Evolutionary conservation across 768 basidiomycete genomes (phyloP), one percentile per base, ranked within the genome.

Genomic region (Boletus tomentosulus): DNA sequence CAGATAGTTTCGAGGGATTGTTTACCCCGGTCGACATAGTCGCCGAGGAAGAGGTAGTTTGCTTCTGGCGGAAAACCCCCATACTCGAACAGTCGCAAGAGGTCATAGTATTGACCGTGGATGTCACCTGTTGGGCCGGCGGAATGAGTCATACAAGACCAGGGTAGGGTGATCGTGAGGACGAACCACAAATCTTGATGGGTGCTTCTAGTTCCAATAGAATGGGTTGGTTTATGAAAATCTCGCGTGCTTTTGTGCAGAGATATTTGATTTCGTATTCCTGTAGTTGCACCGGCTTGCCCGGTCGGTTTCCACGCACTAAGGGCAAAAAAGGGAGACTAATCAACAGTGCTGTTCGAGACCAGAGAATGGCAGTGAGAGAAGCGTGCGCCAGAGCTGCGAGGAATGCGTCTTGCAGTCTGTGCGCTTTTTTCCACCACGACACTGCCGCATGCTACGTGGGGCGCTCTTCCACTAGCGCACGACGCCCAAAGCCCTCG

Each of bases 181-280:
- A 66, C 92, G 64, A 60, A 96, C 96, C 96, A 70, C 97, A 98
- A 72, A 99, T 99, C 85, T 99, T 99, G 78, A 99, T 98, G 63
- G 96, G 96, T 48, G 96, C 97, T 73, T 98, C 97, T 62, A 98
- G 79, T 76, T 98, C 96, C 71, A 98, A 82, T 57, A 98, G 78
- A 71, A 98, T 98, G 57, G 96, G 96, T 71, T 99, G 96, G 75
- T 91, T 92, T 76, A 99, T 98, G 78, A 99, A 98, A 69, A 99
- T 98, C 76, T 99, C 97, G 62, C 96, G 81, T 48, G 95, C 95
- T 79, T 92, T 97, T 69, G 94, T 97, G 78, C 96, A 99, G 60
- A 99, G 83, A 73, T 95, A 93, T 74, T 94, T 96, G 83, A 99
- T 98, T 79, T 99, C 96, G 78, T 95, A 97, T 74, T 99, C 96